These are phyloP conservation scores for Keithomyces neogunnii DNA, from an alignment of 2,329 filamentous ascomycete genomes.

Conservation along the genomic window DNA sequence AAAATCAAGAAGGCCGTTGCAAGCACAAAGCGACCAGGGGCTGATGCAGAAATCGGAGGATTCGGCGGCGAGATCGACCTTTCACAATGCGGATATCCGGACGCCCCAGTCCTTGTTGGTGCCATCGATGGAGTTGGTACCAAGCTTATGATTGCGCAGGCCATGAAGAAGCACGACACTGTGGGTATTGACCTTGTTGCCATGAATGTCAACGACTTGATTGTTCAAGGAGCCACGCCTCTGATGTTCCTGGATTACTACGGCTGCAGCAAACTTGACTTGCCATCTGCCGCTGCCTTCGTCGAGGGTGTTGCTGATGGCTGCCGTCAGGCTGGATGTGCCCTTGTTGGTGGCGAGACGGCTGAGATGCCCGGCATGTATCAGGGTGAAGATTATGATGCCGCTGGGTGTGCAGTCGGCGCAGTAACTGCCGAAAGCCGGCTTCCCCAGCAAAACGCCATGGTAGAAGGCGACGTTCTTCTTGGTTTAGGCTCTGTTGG, in stretches of 20 bases:
- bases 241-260: slow-evolving; percentile 98
- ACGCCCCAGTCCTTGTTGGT: slow-evolving; percentile 76
- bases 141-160: slow-evolving; percentile 92
- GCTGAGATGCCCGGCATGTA: slow-evolving; percentile 98
- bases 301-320: slow-evolving; percentile 84
- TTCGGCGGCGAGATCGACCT: slow-evolving; percentile 68
- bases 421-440: slow-evolving; percentile 63
- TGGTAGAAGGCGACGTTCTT: slow-evolving; percentile 76
- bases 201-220: slow-evolving; percentile 98
- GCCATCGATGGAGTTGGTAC: slow-evolving; percentile 96
- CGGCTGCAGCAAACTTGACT: slow-evolving; percentile 80
- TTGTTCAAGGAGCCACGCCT: slow-evolving; percentile 91
- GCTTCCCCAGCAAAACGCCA: slow-evolving; percentile 66
- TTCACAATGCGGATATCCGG: slow-evolving; percentile 61
- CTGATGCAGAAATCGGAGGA: slow-evolving; percentile 88
- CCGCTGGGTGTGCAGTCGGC: slow-evolving; percentile 82
- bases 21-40: slow-evolving; percentile 75
- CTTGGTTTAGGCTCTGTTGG: slow-evolving; percentile 80
- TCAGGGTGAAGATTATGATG: slow-evolving; percentile 81
- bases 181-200: slow-evolving; percentile 95
- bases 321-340: slow-evolving; percentile 77
- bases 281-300: slow-evolving; percentile 72
- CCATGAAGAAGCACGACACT: slow-evolving; percentile 81
- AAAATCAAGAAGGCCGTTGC: slow-evolving; percentile 86
- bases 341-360: slow-evolving; percentile 92